Base-by-base conservation (phyloP, 129 eudicot genomes). In the Pulicaria dysenterica region DNA sequence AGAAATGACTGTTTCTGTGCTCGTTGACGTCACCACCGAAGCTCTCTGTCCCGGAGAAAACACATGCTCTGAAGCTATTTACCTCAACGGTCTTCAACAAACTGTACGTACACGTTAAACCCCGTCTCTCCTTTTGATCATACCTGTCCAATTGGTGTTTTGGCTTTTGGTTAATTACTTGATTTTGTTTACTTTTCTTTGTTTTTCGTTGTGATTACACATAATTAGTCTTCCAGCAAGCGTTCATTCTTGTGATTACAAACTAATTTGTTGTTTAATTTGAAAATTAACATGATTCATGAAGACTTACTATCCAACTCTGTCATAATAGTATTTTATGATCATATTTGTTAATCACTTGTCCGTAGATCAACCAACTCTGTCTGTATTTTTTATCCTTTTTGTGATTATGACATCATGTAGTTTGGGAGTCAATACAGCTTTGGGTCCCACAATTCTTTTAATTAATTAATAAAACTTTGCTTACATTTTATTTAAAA, bases 51-150 rank as follows among this genome's bases (percentile, higher is more conserved):
- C 93, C 7, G 88, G 86, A 1, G 46, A 83, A 42, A 75, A 80
- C 38, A 80, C 89, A 15, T 92, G 97, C 39, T 77, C 96, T 69
- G 74, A 89, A 62, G 97, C 96, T 42, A 88, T 92, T 49, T 92
- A 92, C 64, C 80, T 92, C 77, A 92, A 88, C 73, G 97, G 97
- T 17, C 81, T 92, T 80, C 97, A 92, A 63, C 97, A 92, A 79
- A 88, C 91, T 58, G 97, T 88, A 67, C 11, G 64, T 44, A 10
- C 36, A 34, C 38, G n/a, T 15, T 12, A 24, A 8, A 48, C 5
- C 13, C 61, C 7, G 50, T 41, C 15, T 62, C 48, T 54, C 10
- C 36, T 34, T 64, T 8, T 74, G 17, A 73, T 59, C 62, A 16
- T 70, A 5, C 54, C 7, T 70, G 49, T 8, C 55, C 19, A 40